phyloP scores from a whole-genome alignment of 2,329 filamentous ascomycete genomes.

The Fusarium torreyae region DNA sequence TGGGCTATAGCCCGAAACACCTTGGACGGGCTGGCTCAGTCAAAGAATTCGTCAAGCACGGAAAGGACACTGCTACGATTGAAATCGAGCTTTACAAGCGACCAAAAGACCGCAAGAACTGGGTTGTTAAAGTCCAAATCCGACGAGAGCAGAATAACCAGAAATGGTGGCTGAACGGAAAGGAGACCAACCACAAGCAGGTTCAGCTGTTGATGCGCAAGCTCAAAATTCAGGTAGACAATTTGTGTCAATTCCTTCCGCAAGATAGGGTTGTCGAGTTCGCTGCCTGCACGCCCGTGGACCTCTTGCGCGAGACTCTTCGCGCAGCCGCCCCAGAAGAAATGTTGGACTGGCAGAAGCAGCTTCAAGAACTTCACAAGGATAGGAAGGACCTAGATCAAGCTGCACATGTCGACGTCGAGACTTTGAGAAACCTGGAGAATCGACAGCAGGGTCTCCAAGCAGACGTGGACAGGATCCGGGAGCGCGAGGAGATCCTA shows the following conservation, averaged over 20 bases:
- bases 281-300: slow-evolving; percentile 83
- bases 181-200: slow-evolving; percentile 71
- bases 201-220: slow-evolving; percentile 77
- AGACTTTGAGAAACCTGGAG: slow-evolving; percentile 77
- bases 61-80: slow-evolving; percentile 81
- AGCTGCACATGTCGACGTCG: slow-evolving; percentile 71
- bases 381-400: slow-evolving; percentile 75
- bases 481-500: slow-evolving; percentile 79
- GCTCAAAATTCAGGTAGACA: slow-evolving; percentile 95
- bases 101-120: slow-evolving; percentile 73
- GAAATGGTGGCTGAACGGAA: slow-evolving; percentile 83
- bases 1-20: slow-evolving; percentile 86
- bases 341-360: slow-evolving; percentile 83
- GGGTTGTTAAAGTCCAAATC: slow-evolving; percentile 82
- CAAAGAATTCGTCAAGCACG: slow-evolving; percentile 94
- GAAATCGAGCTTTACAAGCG: slow-evolving; percentile 89
- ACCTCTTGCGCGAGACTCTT: slow-evolving; percentile 87
- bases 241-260: slow-evolving; percentile 95
- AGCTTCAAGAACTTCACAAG: slow-evolving; percentile 79
- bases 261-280: slow-evolving; percentile 98
- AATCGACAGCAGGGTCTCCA: slow-evolving; percentile 81
- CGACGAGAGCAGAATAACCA: slow-evolving; percentile 85
- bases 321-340: slow-evolving; percentile 87
- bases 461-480: slow-evolving; percentile 86
- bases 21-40: slow-evolving; percentile 88